These are phyloP conservation scores for Cubamyces lactineus DNA, from an alignment of 768 basidiomycete genomes.

Conservation along the genomic window DNA sequence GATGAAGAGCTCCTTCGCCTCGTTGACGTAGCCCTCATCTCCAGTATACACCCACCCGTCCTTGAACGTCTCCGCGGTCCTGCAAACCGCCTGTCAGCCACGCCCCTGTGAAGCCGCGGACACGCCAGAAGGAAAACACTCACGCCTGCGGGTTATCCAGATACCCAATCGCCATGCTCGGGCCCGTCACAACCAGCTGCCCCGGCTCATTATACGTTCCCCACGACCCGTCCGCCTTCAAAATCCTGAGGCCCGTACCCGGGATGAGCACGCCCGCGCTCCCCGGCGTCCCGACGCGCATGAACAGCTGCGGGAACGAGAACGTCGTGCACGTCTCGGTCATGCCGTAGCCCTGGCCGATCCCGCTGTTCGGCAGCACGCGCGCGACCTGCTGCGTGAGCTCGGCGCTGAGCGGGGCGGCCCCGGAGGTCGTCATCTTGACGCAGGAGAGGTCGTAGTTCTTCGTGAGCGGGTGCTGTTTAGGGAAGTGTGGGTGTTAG, in stretches of 20 bases:
- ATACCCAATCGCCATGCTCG: conserved; percentile 63
- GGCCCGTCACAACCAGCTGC: conserved; percentile 62
- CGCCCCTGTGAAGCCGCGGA: not conserved
- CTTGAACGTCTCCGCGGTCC: conserved; percentile 31
- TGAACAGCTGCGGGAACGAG: conserved; percentile 46
- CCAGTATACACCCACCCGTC: conserved; percentile 37
- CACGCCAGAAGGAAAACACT: no score
- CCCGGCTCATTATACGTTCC: conserved; percentile 63
- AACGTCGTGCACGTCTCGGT: conserved; percentile 66
- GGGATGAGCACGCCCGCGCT: conserved; percentile 62
- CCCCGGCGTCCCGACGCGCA: conserved; percentile 52
- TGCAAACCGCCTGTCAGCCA: not conserved
- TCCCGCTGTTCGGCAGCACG: conserved; percentile 29
- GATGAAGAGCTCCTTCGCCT: conserved; percentile 26
- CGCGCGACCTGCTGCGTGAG: conserved; percentile 40
- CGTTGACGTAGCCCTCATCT: conserved; percentile 32
- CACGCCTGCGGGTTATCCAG: conserved; percentile 62
- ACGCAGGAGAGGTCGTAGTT: conserved; percentile 52
- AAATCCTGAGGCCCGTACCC: conserved; percentile 57
- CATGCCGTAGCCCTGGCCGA: conserved; percentile 42
- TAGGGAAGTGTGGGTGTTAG: conserved; percentile 27
- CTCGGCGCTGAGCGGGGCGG: conserved; percentile 60
- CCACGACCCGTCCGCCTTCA: conserved; percentile 59
- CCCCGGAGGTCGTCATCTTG: conserved; percentile 56
- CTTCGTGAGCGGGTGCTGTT: conserved; percentile 56